Percentiles rank a stretch among this genome's conserved stretches.
Evolutionary conservation across 768 basidiomycete species (phyloP).

Genomic region (Xerocomellus dryophilus): DNA sequence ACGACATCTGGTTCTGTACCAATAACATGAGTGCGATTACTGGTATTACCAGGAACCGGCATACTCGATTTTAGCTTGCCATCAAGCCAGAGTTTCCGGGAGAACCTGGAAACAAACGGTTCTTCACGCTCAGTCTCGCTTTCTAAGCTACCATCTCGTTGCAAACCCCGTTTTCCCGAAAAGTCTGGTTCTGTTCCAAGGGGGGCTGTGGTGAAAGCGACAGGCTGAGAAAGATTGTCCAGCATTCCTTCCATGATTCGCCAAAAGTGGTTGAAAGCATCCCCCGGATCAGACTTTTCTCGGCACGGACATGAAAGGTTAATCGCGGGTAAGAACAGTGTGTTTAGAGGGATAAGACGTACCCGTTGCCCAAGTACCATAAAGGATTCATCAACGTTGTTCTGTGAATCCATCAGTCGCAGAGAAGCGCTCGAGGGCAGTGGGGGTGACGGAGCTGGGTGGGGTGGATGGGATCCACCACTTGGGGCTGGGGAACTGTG

Average conservation of each 20-base stretch:
- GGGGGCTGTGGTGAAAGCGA: slow-evolving; percentile 80
- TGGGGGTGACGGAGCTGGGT: slow-evolving; percentile 44
- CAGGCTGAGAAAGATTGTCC: slow-evolving; percentile 76
- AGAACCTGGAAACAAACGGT: slow-evolving; percentile 55
- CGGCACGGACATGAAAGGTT: not conserved
- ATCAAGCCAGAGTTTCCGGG: slow-evolving; percentile 39
- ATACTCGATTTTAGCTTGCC: slow-evolving; percentile 21
- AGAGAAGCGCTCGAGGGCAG: slow-evolving; percentile 39
- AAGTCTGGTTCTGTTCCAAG: slow-evolving; percentile 44
- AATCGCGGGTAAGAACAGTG: slow-evolving; percentile 1
- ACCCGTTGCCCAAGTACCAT: slow-evolving; percentile 84
- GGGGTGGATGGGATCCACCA: slow-evolving; percentile 12
- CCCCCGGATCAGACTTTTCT: slow-evolving; percentile 70
- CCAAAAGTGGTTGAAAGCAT: slow-evolving; percentile 90
- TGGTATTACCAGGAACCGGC: not conserved
- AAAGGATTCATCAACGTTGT: slow-evolving; percentile 81
- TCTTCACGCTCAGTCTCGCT: slow-evolving; percentile 72
- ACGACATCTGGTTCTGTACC: slow-evolving; percentile 18
- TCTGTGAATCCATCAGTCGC: slow-evolving; percentile 48
- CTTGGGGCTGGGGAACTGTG: slow-evolving; percentile 19
- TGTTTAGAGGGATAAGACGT: slow-evolving; percentile 16
- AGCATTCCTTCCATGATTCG: slow-evolving; percentile 83
- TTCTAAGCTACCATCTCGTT: slow-evolving; percentile 51
- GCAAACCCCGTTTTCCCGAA: slow-evolving; percentile 26
- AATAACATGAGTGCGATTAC: slow-evolving; percentile 8